phyloP scores from a whole-genome alignment of 1,139 yeast species.

The Yamadazyma epiphylla region DNA sequence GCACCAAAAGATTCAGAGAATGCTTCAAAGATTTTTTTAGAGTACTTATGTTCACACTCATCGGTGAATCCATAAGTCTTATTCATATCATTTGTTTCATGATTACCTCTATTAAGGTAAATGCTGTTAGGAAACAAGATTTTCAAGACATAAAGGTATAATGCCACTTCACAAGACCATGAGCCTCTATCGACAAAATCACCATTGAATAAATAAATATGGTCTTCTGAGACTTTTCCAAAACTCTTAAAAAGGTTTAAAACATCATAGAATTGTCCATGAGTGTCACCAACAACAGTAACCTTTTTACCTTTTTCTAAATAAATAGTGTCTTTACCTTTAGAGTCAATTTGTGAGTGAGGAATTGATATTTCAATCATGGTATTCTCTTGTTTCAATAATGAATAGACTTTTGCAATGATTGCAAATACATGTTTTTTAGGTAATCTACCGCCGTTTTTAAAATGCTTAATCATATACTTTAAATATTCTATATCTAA shows the following conservation, averaged over 20 bases:
- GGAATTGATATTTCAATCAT: slow-evolving; percentile 67
- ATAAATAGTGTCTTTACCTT: slow-evolving; percentile 16
- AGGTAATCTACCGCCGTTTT: slow-evolving; percentile 70
- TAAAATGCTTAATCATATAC: slow-evolving; percentile 64
- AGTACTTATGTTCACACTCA: slow-evolving; percentile 88
- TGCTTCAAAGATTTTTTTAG: slow-evolving; percentile 76
- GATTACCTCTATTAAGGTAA: slow-evolving; percentile 89
- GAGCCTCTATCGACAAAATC: slow-evolving; percentile 98
- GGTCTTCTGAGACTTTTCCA: slow-evolving; percentile 67
- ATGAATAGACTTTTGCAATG: slow-evolving; percentile 63
- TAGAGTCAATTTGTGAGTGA: slow-evolving; percentile 17
- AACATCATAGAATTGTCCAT: slow-evolving; percentile 92
- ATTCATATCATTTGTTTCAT: slow-evolving; percentile 96
- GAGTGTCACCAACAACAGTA: slow-evolving; percentile 96
- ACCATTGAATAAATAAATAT: slow-evolving; percentile 86
- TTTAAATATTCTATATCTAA: slow-evolving; percentile 51
- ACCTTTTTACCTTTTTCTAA: slow-evolving; percentile 38
- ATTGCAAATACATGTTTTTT: slow-evolving; percentile 83
- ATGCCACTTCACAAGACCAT: slow-evolving; percentile 96
- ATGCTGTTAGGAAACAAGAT: slow-evolving; percentile 70
- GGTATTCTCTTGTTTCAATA: slow-evolving; percentile 65
- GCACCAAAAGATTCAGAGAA: slow-evolving; percentile 85
- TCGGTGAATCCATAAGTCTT: slow-evolving; percentile 95
- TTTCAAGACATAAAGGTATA: slow-evolving; percentile 75
- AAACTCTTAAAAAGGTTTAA: slow-evolving; percentile 70